These are phyloP conservation scores for Ustilago trichophora DNA, from an alignment of 1,284 basidiomycete genomes.

Conservation along the genomic window DNA sequence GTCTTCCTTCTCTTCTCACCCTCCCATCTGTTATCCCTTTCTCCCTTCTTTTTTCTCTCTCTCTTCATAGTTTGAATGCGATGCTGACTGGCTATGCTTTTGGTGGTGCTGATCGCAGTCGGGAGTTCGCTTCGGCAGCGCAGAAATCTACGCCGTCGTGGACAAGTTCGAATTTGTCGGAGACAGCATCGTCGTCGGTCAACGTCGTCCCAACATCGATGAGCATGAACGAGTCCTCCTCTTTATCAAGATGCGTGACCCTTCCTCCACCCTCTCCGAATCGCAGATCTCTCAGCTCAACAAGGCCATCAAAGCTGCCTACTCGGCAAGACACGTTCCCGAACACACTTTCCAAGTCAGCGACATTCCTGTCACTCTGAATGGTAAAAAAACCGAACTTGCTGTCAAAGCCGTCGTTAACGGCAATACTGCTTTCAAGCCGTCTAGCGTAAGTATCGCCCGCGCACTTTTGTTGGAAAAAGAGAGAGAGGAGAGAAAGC, in stretches of 20 bases:
- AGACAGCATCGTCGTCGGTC: conserved; percentile 64
- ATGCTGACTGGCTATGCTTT: no score
- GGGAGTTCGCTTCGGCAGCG: conserved; percentile 83
- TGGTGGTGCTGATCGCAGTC: no score
- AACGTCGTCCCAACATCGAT: conserved; percentile 39
- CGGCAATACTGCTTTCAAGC: conserved; percentile 34
- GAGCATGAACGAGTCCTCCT: conserved; percentile 64
- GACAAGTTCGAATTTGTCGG: conserved; percentile 60
- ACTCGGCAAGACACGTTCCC: conserved; percentile 62
- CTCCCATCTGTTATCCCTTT: no score
- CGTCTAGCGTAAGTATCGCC: conserved; percentile 31
- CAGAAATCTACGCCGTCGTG: conserved; percentile 83
- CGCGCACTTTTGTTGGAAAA: no score
- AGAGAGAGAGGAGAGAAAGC: background rate
- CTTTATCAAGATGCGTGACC: conserved; percentile 59
- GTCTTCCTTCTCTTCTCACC: no score
- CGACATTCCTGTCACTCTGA: conserved; percentile 52
- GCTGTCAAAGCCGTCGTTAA: conserved; percentile 59
- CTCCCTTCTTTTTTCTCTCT: no score
- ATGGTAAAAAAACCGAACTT: conserved; percentile 58
- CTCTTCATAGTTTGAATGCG: no score
- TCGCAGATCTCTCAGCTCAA: conserved; percentile 49
- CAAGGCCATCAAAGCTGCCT: conserved; percentile 47
- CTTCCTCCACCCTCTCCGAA: conserved; percentile 12
- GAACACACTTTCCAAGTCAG: conserved; percentile 55